These are phyloP conservation scores for Heliocybe sulcata DNA, from an alignment of 1,284 basidiomycete genomes.

Conservation along the genomic window DNA sequence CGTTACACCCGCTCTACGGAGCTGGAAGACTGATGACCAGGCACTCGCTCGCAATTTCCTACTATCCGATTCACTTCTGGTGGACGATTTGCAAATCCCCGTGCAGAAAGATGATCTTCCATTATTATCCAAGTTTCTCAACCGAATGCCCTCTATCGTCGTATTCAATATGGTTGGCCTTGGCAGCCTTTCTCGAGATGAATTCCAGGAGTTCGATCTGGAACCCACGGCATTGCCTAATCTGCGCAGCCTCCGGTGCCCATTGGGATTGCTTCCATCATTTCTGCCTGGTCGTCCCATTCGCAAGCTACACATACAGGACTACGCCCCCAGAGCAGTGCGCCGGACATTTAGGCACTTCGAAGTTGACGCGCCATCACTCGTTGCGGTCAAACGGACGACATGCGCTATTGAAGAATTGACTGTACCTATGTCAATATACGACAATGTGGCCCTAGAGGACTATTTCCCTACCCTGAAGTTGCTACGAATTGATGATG, in stretches of 20 bases:
- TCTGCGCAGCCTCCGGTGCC: not conserved
- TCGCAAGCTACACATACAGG: not conserved
- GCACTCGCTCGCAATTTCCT: not conserved
- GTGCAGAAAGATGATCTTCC: not conserved
- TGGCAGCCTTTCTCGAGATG: not conserved
- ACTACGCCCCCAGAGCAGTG: not conserved
- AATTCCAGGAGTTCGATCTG: not conserved
- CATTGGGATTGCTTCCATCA: not conserved
- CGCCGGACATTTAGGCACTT: not conserved
- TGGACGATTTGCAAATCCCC: not conserved
- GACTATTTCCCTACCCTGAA: not conserved
- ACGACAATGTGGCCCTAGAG: not conserved
- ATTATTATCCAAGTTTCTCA: not conserved
- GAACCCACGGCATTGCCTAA: not conserved
- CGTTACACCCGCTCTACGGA: not conserved
- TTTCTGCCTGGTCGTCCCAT: not conserved
- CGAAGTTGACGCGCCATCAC: not conserved
- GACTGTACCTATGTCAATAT: not conserved
- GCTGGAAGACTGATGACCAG: not conserved
- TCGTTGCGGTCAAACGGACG: not conserved
- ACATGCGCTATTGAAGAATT: not conserved
- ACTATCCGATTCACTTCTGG: not conserved
- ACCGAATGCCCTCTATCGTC: not conserved
- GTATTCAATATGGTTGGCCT: not conserved
- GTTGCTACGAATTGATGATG: not conserved